Conservation (phyloP, 1,139 yeast species). For the Kodamaea suecica region DNA sequence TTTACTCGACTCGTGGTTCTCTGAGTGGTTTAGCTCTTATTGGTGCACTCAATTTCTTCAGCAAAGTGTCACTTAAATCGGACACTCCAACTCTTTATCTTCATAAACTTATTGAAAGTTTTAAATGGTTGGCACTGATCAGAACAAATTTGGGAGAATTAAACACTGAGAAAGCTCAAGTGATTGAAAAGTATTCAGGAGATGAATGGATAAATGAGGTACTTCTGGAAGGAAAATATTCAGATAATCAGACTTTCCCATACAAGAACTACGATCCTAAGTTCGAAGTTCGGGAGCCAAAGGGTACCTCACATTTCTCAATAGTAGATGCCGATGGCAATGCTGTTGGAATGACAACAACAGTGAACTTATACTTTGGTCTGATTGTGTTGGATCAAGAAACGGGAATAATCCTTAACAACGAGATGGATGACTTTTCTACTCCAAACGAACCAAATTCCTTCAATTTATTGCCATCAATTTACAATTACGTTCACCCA, state of each 20-base stretch:
- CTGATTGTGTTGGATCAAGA: slow-evolving; percentile 72
- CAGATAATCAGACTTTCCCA: slow-evolving; percentile 54
- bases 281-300: slow-evolving; percentile 70
- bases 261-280: slow-evolving; percentile 80
- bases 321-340: slow-evolving; percentile 67
- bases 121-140: slow-evolving; percentile 92
- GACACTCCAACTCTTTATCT: slow-evolving; percentile 48
- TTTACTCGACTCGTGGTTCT: slow-evolving; percentile 71
- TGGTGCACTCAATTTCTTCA: slow-evolving; percentile 66
- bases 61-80: slow-evolving; percentile 6
- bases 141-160: slow-evolving; percentile 79
- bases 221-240: slow-evolving; percentile 39
- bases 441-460: slow-evolving; percentile 67
- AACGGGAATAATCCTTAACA: slow-evolving; percentile 82
- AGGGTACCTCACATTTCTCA: slow-evolving; percentile 87
- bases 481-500: slow-evolving; percentile 73
- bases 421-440: slow-evolving; percentile 97
- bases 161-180: slow-evolving; percentile 19
- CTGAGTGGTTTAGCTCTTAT: slow-evolving; percentile 81
- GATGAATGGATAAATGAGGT: slow-evolving; percentile 57
- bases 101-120: slow-evolving; percentile 74
- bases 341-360: slow-evolving; percentile 85
- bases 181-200: slow-evolving; percentile 31
- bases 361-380: slow-evolving; percentile 85
- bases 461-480: slow-evolving; percentile 76